Evolutionary conservation across 2,329 filamentous ascomycete species (phyloP), one percentile per base, ranked within the genome.

Genomic region (Aspergillus niger): DNA sequence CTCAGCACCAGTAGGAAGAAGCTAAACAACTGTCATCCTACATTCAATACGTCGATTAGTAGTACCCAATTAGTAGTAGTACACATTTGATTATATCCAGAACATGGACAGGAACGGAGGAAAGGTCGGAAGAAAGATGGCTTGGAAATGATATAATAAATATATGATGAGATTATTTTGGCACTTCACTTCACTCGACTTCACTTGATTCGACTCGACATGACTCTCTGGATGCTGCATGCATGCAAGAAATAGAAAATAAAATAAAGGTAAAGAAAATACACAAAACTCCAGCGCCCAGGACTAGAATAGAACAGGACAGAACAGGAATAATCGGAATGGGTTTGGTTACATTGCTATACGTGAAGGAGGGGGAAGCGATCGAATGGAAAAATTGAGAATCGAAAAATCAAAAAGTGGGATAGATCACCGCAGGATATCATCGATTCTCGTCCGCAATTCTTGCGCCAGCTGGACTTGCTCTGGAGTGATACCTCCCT

Each of bases 381-480:
- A 30, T 22, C 20, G 13, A 26, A 47, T 22, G 24, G 13, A 13
- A 47, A 11, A 26, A 11, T 20, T 20, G 20, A 47, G 24, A 15
- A 2, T 22, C 7, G 17, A 10, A 11, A 17, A 5, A 5, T 2
- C 2, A 17, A 43, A 24, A 22, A 47, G n/a, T 15, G 13, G 6
- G 24, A 11, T 39, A 47, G 32, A 59, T 70, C 72, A 79, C 66
- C 74, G 69, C 65, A 80, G 67, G 59, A 76, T 65, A 61, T 76
- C 70, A 62, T 75, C 70, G 63, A 82, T 80, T 62, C 71, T 75
- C 59, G 70, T 67, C 57, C 76, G 72, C 65, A 82, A 67, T 57
- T 77, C 74, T 57, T 80, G 71, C 58, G 75, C 75, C 50, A 73
- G 65, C 59, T 77, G 76, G 59, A 77, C 70, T 47, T 76, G 71